Evolutionary conservation across 169 alveolate genomes (phyloP).

Genomic region (Eimeria praecox): DNA sequence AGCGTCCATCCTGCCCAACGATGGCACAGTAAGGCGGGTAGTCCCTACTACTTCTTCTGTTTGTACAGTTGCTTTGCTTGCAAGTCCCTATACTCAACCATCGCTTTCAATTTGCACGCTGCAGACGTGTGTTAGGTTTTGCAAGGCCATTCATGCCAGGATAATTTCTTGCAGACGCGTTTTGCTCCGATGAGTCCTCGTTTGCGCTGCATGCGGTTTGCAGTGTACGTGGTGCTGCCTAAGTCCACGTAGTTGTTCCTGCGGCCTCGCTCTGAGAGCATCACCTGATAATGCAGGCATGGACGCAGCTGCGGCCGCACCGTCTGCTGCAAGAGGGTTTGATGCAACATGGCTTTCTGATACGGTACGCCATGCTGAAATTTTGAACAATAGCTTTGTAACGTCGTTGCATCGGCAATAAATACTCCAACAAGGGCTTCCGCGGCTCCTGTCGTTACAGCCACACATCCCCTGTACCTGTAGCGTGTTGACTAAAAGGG

Average conservation of each 20-base stretch:
- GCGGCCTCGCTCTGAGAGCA: constrained; percentile 28
- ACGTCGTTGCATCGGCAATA: background rate
- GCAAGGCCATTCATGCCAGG: background rate
- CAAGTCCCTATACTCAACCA: background rate
- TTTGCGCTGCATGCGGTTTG: background rate
- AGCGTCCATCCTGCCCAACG: background rate
- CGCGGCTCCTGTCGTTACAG: background rate
- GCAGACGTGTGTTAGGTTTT: background rate
- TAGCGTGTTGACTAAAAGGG: background rate
- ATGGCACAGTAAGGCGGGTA: background rate
- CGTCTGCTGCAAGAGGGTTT: background rate
- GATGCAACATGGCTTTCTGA: background rate
- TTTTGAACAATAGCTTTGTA: background rate
- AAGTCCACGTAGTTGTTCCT: constrained; percentile 35
- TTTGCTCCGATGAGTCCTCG: background rate
- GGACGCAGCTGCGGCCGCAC: constrained; percentile 43
- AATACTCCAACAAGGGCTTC: background rate
- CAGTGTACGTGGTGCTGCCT: constrained; percentile 54
- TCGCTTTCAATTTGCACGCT: background rate
- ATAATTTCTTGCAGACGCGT: background rate
- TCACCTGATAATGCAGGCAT: background rate
- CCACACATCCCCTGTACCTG: background rate
- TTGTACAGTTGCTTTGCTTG: background rate
- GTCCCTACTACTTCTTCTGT: background rate
- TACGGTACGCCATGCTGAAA: background rate